Conservation (phyloP, 192 early-diverging fungal genomes). For the Mortierella alpina region DNA sequence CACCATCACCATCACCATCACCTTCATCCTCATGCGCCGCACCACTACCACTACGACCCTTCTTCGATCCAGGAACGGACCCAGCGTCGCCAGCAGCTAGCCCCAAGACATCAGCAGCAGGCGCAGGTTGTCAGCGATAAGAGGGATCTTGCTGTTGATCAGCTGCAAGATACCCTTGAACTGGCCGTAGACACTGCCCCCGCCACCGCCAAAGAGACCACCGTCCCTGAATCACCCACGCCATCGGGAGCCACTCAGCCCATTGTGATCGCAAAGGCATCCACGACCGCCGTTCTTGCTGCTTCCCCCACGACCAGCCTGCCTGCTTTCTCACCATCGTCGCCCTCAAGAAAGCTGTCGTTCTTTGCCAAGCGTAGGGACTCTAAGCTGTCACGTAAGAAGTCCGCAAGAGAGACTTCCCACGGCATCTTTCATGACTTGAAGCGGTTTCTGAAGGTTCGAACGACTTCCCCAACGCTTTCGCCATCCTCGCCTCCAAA, state of each 20-base stretch:
- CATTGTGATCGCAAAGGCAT: slow-evolving; percentile 3
- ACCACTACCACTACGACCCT: slow-evolving; percentile 6
- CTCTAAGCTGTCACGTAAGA: slow-evolving; percentile 24
- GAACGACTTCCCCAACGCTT: not conserved
- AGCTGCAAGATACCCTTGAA: not conserved
- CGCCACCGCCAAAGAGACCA: not conserved
- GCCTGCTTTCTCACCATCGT: not conserved
- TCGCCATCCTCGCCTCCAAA: not conserved
- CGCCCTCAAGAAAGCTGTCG: not conserved
- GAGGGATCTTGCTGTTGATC: slow-evolving; percentile 7
- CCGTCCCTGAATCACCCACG: not conserved
- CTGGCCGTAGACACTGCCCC: not conserved
- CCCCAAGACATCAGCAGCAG: not conserved
- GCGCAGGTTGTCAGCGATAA: not conserved
- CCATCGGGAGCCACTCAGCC: not conserved
- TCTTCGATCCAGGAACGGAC: slow-evolving; percentile 30
- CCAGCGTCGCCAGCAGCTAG: slow-evolving; percentile 18
- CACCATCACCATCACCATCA: slow-evolving; percentile 5
- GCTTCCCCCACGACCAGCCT: not conserved
- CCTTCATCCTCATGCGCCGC: slow-evolving; percentile 2
- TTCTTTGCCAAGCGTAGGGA: slow-evolving; percentile 21
- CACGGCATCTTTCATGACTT: slow-evolving; percentile 62
- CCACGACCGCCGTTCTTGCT: not conserved
- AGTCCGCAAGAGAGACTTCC: slow-evolving; percentile 20
- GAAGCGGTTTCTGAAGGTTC: slow-evolving; percentile 61